These are phyloP conservation scores for Solanum lycopersicoides DNA, from an alignment of 257 asterid species.

Conservation along the genomic window DNA sequence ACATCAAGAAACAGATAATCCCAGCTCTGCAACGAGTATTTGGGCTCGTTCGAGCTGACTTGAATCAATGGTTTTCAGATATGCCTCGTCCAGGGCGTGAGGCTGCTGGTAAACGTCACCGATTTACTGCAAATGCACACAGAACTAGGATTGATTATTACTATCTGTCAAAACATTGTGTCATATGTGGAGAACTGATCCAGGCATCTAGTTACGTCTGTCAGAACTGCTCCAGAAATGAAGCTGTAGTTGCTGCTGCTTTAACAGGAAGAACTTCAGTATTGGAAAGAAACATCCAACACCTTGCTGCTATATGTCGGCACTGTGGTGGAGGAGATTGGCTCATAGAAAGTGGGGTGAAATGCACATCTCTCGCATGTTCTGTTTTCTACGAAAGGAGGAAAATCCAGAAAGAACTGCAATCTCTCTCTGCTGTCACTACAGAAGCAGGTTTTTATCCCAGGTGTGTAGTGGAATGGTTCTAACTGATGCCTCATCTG, in stretches of 20 bases:
- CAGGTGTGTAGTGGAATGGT: constrained; percentile 74
- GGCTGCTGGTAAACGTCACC: constrained; percentile 42
- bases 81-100: constrained; percentile 82
- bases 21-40: constrained; percentile 86
- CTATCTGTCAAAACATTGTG: constrained; percentile 70
- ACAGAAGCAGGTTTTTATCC: constrained; percentile 58
- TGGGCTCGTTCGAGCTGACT: constrained; percentile 86
- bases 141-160: constrained; percentile 74
- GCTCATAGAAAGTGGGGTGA: constrained; percentile 71
- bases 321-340: constrained; percentile 99
- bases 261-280: constrained; percentile 73
- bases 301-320: constrained; percentile 81
- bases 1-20: constrained; percentile 85
- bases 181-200: constrained; percentile 68
- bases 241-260: constrained; percentile 49
- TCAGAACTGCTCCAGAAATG: constrained; percentile 45
- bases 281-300: constrained; percentile 72
- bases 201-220: constrained; percentile 63
- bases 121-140: constrained; percentile 30
- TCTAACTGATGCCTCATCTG: constrained; percentile 16
- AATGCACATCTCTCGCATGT: constrained; percentile 83
- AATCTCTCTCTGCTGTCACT: constrained; percentile 52
- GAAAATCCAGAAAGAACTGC: constrained; percentile 74
- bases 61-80: constrained; percentile 73
- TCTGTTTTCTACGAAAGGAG: constrained; percentile 78